Evolutionary conservation across 345 rosid species (phyloP).

Genomic region (Balakata baccata): DNA sequence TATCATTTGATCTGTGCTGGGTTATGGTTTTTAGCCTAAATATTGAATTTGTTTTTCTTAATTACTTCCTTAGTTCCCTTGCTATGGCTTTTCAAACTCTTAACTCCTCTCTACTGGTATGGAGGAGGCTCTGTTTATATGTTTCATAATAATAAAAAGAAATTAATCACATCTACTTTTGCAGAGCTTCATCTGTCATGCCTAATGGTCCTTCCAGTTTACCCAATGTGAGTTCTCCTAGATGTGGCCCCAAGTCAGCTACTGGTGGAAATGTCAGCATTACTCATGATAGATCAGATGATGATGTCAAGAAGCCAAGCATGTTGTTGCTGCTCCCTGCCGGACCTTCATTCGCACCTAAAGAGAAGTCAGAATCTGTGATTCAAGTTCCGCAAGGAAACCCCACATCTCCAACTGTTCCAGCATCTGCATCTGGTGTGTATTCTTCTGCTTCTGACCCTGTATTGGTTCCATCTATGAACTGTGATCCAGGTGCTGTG

Average conservation of each 20-base stretch:
- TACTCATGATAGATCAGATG: conserved; percentile 22
- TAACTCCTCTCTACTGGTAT: not conserved
- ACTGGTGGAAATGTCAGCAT: conserved; percentile 18
- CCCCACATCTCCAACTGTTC: conserved; percentile 17
- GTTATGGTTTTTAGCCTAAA: not conserved
- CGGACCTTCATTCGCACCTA: conserved; percentile 15
- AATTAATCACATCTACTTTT: conserved; percentile 9
- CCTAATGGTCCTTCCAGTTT: conserved; percentile 39
- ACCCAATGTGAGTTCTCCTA: conserved; percentile 41
- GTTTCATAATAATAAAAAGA: not conserved
- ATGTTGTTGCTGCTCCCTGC: conserved; percentile 10
- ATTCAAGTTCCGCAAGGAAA: conserved; percentile 37
- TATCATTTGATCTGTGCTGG: not conserved
- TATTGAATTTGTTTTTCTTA: not conserved
- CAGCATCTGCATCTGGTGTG: conserved; percentile 34
- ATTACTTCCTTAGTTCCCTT: not conserved
- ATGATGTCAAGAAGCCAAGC: conserved; percentile 24
- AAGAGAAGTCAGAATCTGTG: conserved; percentile 25
- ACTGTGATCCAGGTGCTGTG: conserved; percentile 27
- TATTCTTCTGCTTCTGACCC: conserved; percentile 42
- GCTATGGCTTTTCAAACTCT: not conserved
- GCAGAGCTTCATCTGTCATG: conserved; percentile 34
- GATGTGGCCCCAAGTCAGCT: conserved; percentile 16
- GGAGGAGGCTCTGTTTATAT: not conserved
- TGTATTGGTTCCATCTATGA: conserved; percentile 35